phyloP scores from a whole-genome alignment of 805 yeast genomes.

The Teunomyces cretensis region DNA sequence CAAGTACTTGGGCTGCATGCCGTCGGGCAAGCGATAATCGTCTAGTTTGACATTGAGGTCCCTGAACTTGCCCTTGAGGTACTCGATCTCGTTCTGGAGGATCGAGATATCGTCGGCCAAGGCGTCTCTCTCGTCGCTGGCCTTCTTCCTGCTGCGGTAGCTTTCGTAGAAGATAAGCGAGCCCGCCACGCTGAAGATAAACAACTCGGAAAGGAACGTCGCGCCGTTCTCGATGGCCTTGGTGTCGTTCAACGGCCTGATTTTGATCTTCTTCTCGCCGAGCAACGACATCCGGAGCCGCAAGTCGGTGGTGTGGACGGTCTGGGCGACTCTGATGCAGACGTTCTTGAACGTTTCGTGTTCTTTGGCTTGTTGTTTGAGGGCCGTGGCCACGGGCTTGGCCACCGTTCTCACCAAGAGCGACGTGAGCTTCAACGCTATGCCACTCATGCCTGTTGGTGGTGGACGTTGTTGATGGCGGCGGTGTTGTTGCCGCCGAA shows the following conservation, averaged over 20 bases:
- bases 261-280: conserved; percentile 52
- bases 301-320: conserved; percentile 64
- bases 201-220: conserved; percentile 69
- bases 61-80: conserved; percentile 49
- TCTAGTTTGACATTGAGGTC: conserved; percentile 43
- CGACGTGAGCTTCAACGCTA: conserved; percentile 72
- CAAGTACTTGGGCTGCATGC: conserved; percentile 45
- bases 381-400: conserved; percentile 70
- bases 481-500: background rate
- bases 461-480: background rate
- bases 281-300: conserved; percentile 58
- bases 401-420: conserved; percentile 72
- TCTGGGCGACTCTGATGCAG: conserved; percentile 73
- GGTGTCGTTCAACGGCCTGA: conserved; percentile 78
- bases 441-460: conserved; percentile 57
- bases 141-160: conserved; percentile 64
- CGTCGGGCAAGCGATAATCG: conserved; percentile 50
- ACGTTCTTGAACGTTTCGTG: conserved; percentile 59
- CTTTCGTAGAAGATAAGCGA: conserved; percentile 71
- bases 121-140: conserved; percentile 56
- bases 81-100: conserved; percentile 68
- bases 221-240: conserved; percentile 85
- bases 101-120: conserved; percentile 71
- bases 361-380: conserved; percentile 74
- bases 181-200: conserved; percentile 81